A percentile compares a stretch with the other conserved stretches of the same genome.
Conservation (phyloP, 2,329 filamentous ascomycete genomes). For the Phyllosticta paracitricarpa region DNA sequence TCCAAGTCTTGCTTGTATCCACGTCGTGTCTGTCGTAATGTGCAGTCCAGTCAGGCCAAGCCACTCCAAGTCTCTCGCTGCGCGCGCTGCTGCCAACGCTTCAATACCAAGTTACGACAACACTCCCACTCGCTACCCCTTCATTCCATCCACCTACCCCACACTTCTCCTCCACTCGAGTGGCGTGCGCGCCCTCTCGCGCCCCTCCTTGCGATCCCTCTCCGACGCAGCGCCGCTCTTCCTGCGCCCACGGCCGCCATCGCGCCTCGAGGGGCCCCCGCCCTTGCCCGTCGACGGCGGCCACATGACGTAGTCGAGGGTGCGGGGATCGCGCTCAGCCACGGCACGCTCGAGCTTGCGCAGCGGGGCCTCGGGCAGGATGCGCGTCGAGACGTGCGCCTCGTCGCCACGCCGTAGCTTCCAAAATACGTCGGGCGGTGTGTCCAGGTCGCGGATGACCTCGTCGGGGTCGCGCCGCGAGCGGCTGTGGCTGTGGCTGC, state of each 20-base stretch:
- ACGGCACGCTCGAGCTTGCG: conserved; percentile 36
- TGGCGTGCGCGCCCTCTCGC: neutral
- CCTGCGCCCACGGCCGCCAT: neutral
- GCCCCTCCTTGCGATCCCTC: neutral
- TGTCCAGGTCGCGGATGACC: neutral
- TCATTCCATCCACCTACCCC: neutral
- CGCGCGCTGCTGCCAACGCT: too few species aligned
- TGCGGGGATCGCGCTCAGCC: conserved; percentile 30
- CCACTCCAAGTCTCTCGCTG: neutral
- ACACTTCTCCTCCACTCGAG: neutral
- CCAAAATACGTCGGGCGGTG: conserved; percentile 33
- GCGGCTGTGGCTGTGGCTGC: conserved; percentile 3
- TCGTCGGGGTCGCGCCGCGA: neutral
- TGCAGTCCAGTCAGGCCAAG: neutral
- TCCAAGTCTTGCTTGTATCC: neutral
- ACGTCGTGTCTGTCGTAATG: neutral
- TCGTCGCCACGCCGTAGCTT: conserved; percentile 23
- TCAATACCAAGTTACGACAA: neutral
- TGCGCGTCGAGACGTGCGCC: conserved; percentile 26
- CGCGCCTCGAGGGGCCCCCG: neutral
- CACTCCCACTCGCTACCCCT: neutral
- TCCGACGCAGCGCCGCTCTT: neutral
- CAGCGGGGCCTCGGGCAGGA: conserved; percentile 36
- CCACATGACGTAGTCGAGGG: conserved; percentile 30
- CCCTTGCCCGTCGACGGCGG: conserved; percentile 18